Percentiles rank a stretch among this genome's conserved stretches.
These are phyloP conservation scores for Allium cepa DNA, from an alignment of 106 monocot genomes.

Conservation along the genomic window DNA sequence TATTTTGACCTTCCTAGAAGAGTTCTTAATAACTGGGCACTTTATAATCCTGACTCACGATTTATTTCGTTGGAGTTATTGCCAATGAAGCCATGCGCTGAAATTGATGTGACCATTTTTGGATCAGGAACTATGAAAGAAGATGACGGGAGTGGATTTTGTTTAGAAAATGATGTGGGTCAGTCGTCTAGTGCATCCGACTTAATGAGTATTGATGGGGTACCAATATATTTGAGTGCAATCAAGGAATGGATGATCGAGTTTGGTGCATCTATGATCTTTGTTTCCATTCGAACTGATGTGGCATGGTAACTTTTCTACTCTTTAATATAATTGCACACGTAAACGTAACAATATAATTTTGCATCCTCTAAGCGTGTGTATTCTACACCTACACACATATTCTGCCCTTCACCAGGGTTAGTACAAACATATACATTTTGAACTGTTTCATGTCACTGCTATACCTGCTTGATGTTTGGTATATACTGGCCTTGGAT, in stretches of 20 bases:
- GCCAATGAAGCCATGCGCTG: constrained; percentile 89
- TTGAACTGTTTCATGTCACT: too few relatives aligned
- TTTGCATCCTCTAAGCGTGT: neutral
- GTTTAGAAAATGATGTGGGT: constrained; percentile 1
- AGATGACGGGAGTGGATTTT: constrained; percentile 90
- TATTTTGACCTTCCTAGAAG: constrained; percentile 74
- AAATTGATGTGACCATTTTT: constrained; percentile 78
- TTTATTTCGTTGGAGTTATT: constrained; percentile 88
- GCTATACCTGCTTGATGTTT: too few relatives aligned
- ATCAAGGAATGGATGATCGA: constrained; percentile 99
- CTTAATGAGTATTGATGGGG: constrained; percentile 41
- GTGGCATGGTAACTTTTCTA: constrained; percentile 60
- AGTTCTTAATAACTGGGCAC: constrained; percentile 77
- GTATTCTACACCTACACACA: neutral
- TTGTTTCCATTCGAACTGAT: constrained; percentile 85
- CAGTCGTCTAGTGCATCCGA: constrained; percentile 30
- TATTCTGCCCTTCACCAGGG: neutral
- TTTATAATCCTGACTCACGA: constrained; percentile 93
- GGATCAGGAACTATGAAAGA: constrained; percentile 91
- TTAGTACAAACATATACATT: too few relatives aligned
- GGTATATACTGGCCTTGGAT: too few relatives aligned
- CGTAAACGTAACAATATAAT: neutral
- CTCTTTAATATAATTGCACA: neutral
- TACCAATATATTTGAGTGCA: constrained; percentile 81
- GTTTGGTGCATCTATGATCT: constrained; percentile 90